Conservation (phyloP, 2,329 filamentous ascomycete species). For the Cordyceps cicadae region DNA sequence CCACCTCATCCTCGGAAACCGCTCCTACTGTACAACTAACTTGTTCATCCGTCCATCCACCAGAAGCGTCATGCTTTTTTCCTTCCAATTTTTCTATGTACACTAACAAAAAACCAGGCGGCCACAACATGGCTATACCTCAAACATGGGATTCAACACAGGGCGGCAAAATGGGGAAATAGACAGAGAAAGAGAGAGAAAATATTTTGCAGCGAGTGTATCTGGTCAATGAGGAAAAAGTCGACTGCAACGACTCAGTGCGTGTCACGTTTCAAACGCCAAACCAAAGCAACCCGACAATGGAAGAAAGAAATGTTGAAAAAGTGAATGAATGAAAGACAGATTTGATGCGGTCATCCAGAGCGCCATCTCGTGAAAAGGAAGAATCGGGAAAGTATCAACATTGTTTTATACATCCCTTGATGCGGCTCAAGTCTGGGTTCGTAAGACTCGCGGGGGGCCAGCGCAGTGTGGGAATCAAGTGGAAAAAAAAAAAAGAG, state of each 20-base stretch:
- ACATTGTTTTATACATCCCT: neutral
- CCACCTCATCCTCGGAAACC: neutral
- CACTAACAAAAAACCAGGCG: neutral
- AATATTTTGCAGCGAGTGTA: neutral
- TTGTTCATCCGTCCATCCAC: neutral
- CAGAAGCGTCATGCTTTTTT: neutral
- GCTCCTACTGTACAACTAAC: neutral
- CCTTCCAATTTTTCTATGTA: neutral
- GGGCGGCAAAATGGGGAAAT: neutral
- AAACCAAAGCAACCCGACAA: neutral
- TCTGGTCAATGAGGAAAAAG: neutral
- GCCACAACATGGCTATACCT: neutral
- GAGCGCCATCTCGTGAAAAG: neutral
- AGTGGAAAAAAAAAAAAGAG: neutral
- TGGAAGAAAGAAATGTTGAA: neutral
- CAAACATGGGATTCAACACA: neutral
- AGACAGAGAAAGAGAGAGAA: neutral
- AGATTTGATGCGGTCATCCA: too few relatives aligned
- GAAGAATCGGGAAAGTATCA: neutral
- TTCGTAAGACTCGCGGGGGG: slow-evolving; percentile 16
- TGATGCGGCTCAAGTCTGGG: slow-evolving; percentile 8
- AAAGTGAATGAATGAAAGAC: too few relatives aligned
- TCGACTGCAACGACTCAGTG: neutral
- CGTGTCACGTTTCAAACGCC: neutral
- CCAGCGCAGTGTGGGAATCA: neutral